Percentiles rank a stretch among this genome's conserved stretches.
phyloP scores from a whole-genome alignment of 2,329 filamentous ascomycete genomes.

The Arthrobotrys megalospora region DNA sequence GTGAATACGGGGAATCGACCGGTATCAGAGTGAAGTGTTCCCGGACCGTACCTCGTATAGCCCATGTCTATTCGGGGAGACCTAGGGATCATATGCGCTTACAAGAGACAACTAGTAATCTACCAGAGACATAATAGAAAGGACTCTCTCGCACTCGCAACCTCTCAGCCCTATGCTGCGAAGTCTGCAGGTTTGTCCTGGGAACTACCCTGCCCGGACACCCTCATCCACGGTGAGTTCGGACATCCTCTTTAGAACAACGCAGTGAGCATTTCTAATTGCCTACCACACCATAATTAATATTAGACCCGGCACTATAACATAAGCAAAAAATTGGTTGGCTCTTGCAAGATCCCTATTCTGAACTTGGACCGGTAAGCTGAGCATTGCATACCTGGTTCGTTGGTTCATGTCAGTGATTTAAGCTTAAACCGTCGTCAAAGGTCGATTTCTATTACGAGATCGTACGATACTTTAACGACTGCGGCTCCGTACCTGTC shows the following conservation, averaged over 20 bases:
- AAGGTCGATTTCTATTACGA: not conserved
- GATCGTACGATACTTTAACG: not conserved
- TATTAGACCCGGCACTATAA: constrained; percentile 31
- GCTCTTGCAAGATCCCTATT: constrained; percentile 16
- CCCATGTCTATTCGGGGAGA: constrained; percentile 19
- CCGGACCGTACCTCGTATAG: constrained; percentile 36
- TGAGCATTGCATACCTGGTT: constrained; percentile 30
- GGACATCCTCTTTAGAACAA: constrained; percentile 47
- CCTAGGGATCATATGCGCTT: constrained; percentile 19
- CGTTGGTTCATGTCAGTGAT: constrained; percentile 25
- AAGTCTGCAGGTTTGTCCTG: constrained; percentile 14
- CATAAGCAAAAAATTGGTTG: constrained; percentile 44
- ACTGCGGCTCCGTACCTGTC: constrained; percentile 39
- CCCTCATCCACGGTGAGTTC: constrained; percentile 25
- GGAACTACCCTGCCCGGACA: constrained; percentile 36
- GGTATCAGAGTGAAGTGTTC: constrained; percentile 19
- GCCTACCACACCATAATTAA: constrained; percentile 52
- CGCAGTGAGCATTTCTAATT: constrained; percentile 61
- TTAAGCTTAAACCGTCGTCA: constrained; percentile 52
- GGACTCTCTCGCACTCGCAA: constrained; percentile 5
- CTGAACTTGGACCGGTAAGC: constrained; percentile 19
- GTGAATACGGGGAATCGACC: constrained; percentile 17
- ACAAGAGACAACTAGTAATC: constrained; percentile 28
- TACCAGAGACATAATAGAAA: constrained; percentile 36
- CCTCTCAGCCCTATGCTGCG: constrained; percentile 51